Evolutionary conservation across 495 filamentous ascomycete species (phyloP), one percentile per base, ranked within the genome.

Genomic region (Neurospora hispaniola): DNA sequence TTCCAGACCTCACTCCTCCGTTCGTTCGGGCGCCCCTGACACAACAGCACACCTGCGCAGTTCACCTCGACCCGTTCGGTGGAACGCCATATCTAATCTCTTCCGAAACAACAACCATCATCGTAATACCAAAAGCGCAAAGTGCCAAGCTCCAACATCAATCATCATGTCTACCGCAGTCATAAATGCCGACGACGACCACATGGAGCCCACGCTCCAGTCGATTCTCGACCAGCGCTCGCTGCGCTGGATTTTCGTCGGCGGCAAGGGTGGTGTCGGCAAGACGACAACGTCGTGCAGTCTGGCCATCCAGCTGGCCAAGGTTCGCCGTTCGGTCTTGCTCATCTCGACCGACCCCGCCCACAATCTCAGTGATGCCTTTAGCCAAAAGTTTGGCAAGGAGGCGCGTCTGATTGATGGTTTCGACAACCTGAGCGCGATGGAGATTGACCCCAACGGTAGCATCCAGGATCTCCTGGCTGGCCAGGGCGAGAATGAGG

Each of bases 401-500:
- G 96, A 98, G 82, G 96, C 96, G 54, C 90, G 94, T 70, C 88
- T 97, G 23, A 84, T 99, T 73, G 89, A 97, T 80, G 96, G 96
- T 73, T 98, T 96, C 80, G 87, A 89, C 18, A 98, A 98, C 79
- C 86, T 99, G 71, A 97, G 94, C 77, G 96, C 96, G 27, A 99
- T 99, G 96, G 96, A 99, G 85, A 98, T 99, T 76, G 96, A 99
- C 82, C 96, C 96, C 66, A 98, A 97, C 81, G 96, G 96, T 39
- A 97, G 94, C 77, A 97, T 99, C 73, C 94, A 98, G 82, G 96
- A 99, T 81, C 83, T 99, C 18, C 84, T 99, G 75, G 91, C 93
- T 7, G 90, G 89, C 16, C 92, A 93, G 71, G 93, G 90, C 9
- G 94, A 94, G 14, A 91, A 89, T 72, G 76, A 72, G 8, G 71